phyloP scores from a whole-genome alignment of 805 yeast species.

The Cyberlindnera samutprakarnensis region DNA sequence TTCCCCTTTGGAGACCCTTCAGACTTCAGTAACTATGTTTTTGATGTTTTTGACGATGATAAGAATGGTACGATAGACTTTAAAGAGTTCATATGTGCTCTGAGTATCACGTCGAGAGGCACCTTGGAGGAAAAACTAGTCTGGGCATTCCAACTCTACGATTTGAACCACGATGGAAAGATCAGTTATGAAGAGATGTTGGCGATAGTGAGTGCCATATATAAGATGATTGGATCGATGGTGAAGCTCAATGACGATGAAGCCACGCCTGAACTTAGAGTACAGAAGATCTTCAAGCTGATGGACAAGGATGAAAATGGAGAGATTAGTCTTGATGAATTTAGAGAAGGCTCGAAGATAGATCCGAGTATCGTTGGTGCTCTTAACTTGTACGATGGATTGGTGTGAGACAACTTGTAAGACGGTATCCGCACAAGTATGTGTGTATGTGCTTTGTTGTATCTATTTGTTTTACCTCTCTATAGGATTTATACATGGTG shows the following conservation, averaged over 20 bases:
- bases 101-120: constrained; percentile 84
- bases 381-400: constrained; percentile 70
- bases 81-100: constrained; percentile 83
- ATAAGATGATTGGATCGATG: constrained; percentile 94
- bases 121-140: constrained; percentile 71
- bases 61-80: constrained; percentile 78
- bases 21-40: constrained; percentile 81
- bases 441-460: too few species aligned
- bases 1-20: constrained; percentile 98
- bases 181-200: constrained; percentile 75
- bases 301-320: constrained; percentile 68
- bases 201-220: constrained; percentile 72
- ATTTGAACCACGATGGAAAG: constrained; percentile 70
- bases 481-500: too few species aligned
- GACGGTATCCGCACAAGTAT: too few species aligned
- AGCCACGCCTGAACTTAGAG: constrained; percentile 83
- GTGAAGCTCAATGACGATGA: constrained; percentile 85
- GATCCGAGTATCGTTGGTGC: constrained; percentile 76
- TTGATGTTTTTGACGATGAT: constrained; percentile 83
- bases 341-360: constrained; percentile 68
- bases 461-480: too few species aligned
- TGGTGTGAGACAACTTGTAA: too few species aligned
- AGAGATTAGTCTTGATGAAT: constrained; percentile 74
- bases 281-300: constrained; percentile 67
- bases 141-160: constrained; percentile 90